phyloP scores from a whole-genome alignment of 1,139 yeast species.

The Groenewaldozyma sp. region DNA sequence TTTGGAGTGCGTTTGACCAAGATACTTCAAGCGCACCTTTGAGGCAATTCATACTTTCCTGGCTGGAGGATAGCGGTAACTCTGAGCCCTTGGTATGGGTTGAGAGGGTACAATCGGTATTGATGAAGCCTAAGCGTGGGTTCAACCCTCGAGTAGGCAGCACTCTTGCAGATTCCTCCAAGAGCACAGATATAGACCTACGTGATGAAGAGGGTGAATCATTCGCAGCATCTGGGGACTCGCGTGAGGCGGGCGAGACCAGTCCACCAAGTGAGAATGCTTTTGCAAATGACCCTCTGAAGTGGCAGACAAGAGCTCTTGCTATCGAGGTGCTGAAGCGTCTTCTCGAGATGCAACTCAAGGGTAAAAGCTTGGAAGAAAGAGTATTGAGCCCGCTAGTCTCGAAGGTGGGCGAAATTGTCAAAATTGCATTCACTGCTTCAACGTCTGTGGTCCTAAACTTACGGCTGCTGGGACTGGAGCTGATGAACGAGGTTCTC shows the following conservation, averaged over 20 bases:
- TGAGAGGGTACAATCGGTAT: conserved; percentile 27
- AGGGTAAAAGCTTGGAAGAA: conserved; percentile 33
- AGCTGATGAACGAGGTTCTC: conserved; percentile 53
- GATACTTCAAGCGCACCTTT: conserved; percentile 25
- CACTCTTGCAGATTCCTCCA: conserved; percentile 7
- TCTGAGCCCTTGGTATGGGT: conserved; percentile 31
- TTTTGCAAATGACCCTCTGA: conserved; percentile 44
- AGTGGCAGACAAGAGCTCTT: conserved; percentile 59
- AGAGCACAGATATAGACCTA: conserved; percentile 15
- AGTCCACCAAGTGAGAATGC: conserved; percentile 6
- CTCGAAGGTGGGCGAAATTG: conserved; percentile 55
- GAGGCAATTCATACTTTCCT: conserved; percentile 24
- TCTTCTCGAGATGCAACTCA: conserved; percentile 39
- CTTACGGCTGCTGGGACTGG: conserved; percentile 58
- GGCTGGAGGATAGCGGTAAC: conserved; percentile 31
- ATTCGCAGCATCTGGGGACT: conserved; percentile 31
- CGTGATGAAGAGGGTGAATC: conserved; percentile 41
- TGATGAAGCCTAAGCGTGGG: conserved; percentile 24
- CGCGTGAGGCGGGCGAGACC: conserved; percentile 20
- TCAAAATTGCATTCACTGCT: conserved; percentile 76
- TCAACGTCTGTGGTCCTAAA: conserved; percentile 61
- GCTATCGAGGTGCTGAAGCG: conserved; percentile 51
- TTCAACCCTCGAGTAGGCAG: conserved; percentile 12
- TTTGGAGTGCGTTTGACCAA: conserved; percentile 32
- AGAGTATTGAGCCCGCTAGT: conserved; percentile 31